Evolutionary conservation across 768 basidiomycete species (phyloP), one percentile per base, ranked within the genome.

Genomic region (Russula earlei): DNA sequence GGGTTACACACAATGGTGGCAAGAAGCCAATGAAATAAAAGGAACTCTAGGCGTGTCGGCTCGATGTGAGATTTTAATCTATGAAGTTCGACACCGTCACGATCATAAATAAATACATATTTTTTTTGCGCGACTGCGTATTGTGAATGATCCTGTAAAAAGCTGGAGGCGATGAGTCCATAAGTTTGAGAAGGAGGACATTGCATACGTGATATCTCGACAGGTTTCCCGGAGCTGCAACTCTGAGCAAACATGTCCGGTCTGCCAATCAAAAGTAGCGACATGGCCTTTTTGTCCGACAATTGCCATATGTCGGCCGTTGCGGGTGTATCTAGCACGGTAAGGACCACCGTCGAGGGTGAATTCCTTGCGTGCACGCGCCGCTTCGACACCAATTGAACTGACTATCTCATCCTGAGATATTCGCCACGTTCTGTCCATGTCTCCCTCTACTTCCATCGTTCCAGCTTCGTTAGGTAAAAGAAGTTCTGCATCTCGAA

Each of bases 101-200:
- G 80, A 70, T 98, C 96, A 61, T 99, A 98, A 43, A 99, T 91
- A 70, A 89, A 99, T 17, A 87, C 89, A 67, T 95, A 90, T 75
- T 92, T 88, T 70, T 91, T 89, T 71, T 99, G 95, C 0, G 95
- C 95, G 9, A 96, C 93, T 2, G 95, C 95, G 65, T 87, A 92
- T 69, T 85, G 89, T 0, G 88, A 85, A 49, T 96, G 90, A 61
- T 95, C 90, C 66, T 97, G 94, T 7, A 99, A 71, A 66, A 92
- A 97, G 17, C 88, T 93, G 55, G 5, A 29, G 52, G 17, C 19
- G 25, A 53, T 31, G 12, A 38, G 40, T 54, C 51, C 49, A 37
- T 10, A 15, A 24, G 22, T 7, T 49, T 8, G 54, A n/a, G 48
- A 43, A 25, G 34, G 15, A 22, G 10, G 9, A 40, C 27, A 24